Conservation (phyloP, 345 rosid genomes). For the Linum usitatissimum region DNA sequence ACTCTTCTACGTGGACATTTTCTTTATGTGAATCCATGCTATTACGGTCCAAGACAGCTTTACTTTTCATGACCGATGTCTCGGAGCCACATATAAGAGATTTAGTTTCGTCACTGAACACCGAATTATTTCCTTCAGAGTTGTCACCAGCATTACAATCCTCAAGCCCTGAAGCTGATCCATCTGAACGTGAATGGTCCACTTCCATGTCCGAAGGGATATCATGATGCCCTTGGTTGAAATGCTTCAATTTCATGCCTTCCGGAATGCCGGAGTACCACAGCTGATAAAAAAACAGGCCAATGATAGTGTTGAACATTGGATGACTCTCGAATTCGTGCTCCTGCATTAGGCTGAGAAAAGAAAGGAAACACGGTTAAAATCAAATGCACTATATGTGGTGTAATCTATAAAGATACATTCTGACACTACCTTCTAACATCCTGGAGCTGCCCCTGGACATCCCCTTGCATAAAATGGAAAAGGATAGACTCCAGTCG, state of each 20-base stretch:
- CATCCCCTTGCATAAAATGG: constrained; percentile 34
- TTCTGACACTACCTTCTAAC: constrained; percentile 32
- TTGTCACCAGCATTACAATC: constrained; percentile 12
- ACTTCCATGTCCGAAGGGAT: constrained; percentile 18
- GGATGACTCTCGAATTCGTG: constrained; percentile 37
- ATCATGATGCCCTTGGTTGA: constrained; percentile 15
- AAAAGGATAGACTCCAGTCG: constrained; percentile 58
- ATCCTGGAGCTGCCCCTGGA: constrained; percentile 42
- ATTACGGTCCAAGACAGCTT: constrained; percentile 15
- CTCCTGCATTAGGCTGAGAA: constrained; percentile 50
- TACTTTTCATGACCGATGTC: constrained; percentile 56
- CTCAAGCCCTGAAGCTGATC: constrained; percentile 20
- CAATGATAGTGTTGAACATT: constrained; percentile 37
- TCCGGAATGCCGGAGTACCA: constrained; percentile 41
- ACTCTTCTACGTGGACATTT: constrained; percentile 13
- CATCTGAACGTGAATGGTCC: neutral
- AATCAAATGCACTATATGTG: neutral
- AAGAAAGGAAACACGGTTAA: constrained; percentile 4
- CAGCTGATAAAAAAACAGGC: constrained; percentile 49
- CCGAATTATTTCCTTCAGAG: constrained; percentile 22
- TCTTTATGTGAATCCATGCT: constrained; percentile 12
- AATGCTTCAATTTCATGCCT: constrained; percentile 32
- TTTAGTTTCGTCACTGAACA: constrained; percentile 24
- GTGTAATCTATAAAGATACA: neutral
- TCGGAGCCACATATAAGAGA: constrained; percentile 32